These are phyloP conservation scores for Phyllosticta ampelicida DNA, from an alignment of 2,329 filamentous ascomycete species.

Conservation along the genomic window DNA sequence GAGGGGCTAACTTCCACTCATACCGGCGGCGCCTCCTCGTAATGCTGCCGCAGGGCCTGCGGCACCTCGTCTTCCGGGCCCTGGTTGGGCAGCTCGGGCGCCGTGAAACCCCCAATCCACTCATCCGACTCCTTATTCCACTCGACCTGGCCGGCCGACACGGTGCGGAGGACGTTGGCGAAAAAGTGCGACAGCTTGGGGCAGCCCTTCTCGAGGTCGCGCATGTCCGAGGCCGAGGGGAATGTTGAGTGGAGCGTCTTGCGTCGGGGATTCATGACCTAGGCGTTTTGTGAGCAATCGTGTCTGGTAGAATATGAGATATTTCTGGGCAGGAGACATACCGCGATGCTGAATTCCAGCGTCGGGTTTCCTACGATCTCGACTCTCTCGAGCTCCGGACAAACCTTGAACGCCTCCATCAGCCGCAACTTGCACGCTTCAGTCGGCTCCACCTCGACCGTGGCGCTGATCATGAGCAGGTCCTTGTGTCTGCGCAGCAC, in stretches of 20 bases:
- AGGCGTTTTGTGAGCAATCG: not conserved
- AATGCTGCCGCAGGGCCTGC: not conserved
- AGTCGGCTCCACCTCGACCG: slow-evolving; percentile 26
- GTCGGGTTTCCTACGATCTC: slow-evolving; percentile 30
- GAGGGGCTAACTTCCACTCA: not conserved
- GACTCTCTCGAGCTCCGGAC: slow-evolving; percentile 27
- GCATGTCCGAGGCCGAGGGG: slow-evolving; percentile 25
- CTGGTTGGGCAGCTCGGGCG: not conserved
- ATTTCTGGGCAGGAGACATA: slow-evolving; percentile 16
- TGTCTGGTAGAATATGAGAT: not conserved
- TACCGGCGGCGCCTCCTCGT: not conserved
- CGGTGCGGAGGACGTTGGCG: slow-evolving; percentile 26
- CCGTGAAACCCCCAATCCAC: slow-evolving; percentile 10
- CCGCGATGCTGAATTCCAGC: slow-evolving; percentile 28
- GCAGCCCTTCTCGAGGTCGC: slow-evolving; percentile 21
- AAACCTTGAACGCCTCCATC: slow-evolving; percentile 20
- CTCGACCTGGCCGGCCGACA: slow-evolving; percentile 22
- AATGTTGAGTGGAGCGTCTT: slow-evolving; percentile 22
- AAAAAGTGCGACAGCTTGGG: slow-evolving; percentile 27
- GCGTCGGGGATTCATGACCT: slow-evolving; percentile 20
- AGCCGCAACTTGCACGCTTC: slow-evolving; percentile 26
- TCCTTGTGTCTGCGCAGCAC: slow-evolving; percentile 27
- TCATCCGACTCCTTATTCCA: slow-evolving; percentile 21
- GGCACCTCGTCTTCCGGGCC: slow-evolving; percentile 1
- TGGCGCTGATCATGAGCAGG: slow-evolving; percentile 29